A percentile compares a stretch with the other conserved stretches of the same genome.
phyloP scores from a whole-genome alignment of 2,329 filamentous ascomycete species.

The Trichoderma citrinoviride region DNA sequence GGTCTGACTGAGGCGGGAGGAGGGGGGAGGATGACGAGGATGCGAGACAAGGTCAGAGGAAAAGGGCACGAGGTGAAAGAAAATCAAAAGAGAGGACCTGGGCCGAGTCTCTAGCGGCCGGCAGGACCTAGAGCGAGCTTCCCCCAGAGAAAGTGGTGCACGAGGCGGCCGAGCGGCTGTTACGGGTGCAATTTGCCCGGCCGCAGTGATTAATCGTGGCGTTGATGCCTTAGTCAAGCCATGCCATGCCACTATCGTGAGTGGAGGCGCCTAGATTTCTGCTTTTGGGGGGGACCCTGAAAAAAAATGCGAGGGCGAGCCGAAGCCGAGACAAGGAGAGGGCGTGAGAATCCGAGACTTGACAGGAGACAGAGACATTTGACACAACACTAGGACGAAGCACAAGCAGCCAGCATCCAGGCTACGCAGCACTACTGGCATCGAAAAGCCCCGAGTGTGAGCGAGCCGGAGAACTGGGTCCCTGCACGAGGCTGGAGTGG shows the following conservation, averaged over 20 bases:
- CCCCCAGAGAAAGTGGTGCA: background rate
- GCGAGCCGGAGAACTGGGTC: background rate
- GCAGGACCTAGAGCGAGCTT: background rate
- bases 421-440: background rate
- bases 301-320: background rate
- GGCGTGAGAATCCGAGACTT: no score
- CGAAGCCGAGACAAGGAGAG: background rate
- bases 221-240: conserved; percentile 14
- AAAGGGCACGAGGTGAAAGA: background rate
- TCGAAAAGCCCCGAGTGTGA: background rate
- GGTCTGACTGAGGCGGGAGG: background rate
- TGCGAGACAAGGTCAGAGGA: background rate
- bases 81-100: background rate
- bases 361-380: background rate
- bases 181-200: conserved; percentile 2
- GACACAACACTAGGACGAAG: background rate
- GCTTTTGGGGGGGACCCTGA: background rate
- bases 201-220: conserved; percentile 9
- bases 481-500: conserved; percentile 16
- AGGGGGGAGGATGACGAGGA: background rate
- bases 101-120: background rate
- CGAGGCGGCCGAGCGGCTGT: background rate
- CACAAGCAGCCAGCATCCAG: background rate
- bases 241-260: conserved; percentile 3
- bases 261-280: background rate